Conservation (phyloP, 78 protist genomes). For the slime mould (Dictyostelium discoideum) region DNA sequence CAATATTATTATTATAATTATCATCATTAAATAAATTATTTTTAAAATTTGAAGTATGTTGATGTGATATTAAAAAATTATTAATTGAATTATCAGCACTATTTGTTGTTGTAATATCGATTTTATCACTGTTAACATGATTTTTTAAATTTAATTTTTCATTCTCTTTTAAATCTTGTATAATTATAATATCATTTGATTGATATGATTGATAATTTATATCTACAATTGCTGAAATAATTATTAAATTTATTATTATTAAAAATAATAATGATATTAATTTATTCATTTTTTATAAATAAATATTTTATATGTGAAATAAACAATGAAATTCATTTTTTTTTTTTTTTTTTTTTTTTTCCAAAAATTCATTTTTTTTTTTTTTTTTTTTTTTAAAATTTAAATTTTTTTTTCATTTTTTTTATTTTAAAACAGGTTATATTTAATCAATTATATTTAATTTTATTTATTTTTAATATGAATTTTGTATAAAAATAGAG, state of each 20-base stretch:
- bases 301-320: no score
- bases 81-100: not conserved
- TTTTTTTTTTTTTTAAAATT: no score
- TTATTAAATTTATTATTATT: not conserved
- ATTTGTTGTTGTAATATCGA: not conserved
- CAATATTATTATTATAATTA: not conserved
- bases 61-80: not conserved
- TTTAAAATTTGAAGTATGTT: not conserved
- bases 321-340: no score
- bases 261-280: not conserved
- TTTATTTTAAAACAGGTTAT: no score
- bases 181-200: not conserved
- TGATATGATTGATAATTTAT: not conserved
- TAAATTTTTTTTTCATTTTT: no score
- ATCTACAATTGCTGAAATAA: not conserved
- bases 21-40: not conserved
- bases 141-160: not conserved
- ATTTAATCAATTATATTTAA: no score
- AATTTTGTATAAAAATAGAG: no score
- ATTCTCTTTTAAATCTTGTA: not conserved
- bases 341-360: no score
- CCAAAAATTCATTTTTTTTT: no score
- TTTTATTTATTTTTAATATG: no score
- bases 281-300: not conserved
- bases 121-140: not conserved